Evolutionary conservation across 129 eudicot genomes (phyloP), one percentile per base, ranked within the genome.

Genomic region (Flaveria trinervia): DNA sequence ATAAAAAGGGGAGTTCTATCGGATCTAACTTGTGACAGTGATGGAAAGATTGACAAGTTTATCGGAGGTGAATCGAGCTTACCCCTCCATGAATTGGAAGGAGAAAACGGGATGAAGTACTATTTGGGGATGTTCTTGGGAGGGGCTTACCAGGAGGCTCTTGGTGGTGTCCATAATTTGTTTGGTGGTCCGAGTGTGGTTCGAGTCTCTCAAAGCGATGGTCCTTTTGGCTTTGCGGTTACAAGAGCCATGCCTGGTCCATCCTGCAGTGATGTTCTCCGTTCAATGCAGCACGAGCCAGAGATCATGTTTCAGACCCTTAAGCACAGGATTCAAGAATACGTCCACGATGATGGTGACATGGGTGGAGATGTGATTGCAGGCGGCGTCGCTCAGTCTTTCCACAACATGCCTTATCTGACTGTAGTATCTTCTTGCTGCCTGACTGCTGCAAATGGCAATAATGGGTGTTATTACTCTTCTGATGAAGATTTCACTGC

Each of bases 91-190:
- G 96, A 91, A 44, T 33, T 91, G 83, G 86, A 76, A 64, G 89
- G 89, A 0, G 80, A 70, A 28, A 77, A 84, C 17, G 76, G 85
- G 39, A 61, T 77, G 62, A 64, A 80, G 13, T 95, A 95, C 72
- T 95, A 87, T 79, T 57, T 95, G 16, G 99, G 99, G 65, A 91
- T 95, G 99, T 95, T 95, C 76, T 80, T 95, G 68, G 99, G 99
- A 14, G 99, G 99, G 65, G 99, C 99, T 73, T 95, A 95, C 43
- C 81, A 95, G 84, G 99, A 95, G 80, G 92, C 97, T 12, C 88
- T 95, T 11, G 99, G 99, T 0, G 96, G 99, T 11, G 36, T 91
- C 4, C 99, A 95, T 75, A 95, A 95, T 81, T 73, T 95, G 76
- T 95, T 95, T 71, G 99, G 99, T 25, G 97, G 92, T 1, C 99